phyloP scores from a whole-genome alignment of 148 eudicot species.

The Arbutus unedo region DNA sequence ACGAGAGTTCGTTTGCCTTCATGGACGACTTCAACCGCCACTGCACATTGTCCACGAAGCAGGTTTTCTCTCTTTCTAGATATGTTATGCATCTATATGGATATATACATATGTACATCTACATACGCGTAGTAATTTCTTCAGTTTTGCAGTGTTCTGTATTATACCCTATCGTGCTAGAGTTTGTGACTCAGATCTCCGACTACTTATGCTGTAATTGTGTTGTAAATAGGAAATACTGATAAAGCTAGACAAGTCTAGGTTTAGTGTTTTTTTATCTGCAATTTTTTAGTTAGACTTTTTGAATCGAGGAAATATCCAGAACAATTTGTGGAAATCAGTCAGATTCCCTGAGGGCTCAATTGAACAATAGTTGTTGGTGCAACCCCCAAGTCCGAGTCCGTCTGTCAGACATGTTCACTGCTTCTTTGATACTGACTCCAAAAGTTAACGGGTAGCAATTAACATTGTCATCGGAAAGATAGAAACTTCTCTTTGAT shows the following conservation, averaged over 20 bases:
- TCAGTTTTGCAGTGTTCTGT: slow-evolving; percentile 5
- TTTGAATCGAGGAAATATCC: not conserved
- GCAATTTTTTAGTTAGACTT: not conserved
- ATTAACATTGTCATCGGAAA: not conserved
- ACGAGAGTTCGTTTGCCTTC: slow-evolving; percentile 53
- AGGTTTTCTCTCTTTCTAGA: slow-evolving; percentile 38
- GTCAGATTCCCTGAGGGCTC: not conserved
- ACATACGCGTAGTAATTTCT: not conserved
- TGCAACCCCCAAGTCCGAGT: no score
- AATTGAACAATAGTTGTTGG: not conserved
- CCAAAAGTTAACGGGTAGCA: no score
- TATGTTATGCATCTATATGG: not conserved
- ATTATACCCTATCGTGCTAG: not conserved
- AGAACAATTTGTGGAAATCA: not conserved
- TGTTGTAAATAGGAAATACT: not conserved
- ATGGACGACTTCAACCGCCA: slow-evolving; percentile 83
- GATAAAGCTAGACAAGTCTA: not conserved
- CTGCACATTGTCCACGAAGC: slow-evolving; percentile 78
- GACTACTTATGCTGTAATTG: not conserved
- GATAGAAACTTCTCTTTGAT: not conserved
- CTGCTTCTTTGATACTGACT: no score
- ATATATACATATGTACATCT: not conserved
- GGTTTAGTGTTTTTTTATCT: not conserved
- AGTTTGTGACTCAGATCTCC: not conserved
- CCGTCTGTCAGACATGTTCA: not conserved